A percentile compares a stretch with the other conserved stretches of the same genome.
Evolutionary conservation across 1,284 basidiomycete genomes (phyloP).

Genomic region (Schizopora paradoxa): DNA sequence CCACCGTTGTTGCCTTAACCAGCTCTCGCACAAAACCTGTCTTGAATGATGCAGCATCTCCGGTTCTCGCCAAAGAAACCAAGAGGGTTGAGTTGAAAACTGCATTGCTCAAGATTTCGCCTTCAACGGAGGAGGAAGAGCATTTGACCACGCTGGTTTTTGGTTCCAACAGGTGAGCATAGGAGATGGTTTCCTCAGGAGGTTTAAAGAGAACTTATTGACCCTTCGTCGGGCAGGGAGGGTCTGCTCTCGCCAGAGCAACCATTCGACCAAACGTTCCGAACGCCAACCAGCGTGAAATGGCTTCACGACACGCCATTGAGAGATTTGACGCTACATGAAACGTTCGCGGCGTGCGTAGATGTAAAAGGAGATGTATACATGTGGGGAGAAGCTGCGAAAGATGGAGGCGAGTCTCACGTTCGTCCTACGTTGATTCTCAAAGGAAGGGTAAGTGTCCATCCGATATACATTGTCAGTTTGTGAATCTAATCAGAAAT

Average conservation of each 20-base stretch:
- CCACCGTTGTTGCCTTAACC: no score
- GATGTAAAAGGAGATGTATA: slow-evolving; percentile 85
- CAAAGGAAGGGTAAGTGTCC: slow-evolving; percentile 59
- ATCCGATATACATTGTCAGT: not conserved
- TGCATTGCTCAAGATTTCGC: no score
- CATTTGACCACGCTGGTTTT: slow-evolving; percentile 41
- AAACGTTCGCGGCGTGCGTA: slow-evolving; percentile 76
- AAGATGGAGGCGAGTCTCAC: slow-evolving; percentile 25
- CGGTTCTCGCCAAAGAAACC: no score
- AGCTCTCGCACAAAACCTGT: no score
- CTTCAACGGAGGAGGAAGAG: slow-evolving; percentile 18
- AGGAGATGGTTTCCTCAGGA: not conserved
- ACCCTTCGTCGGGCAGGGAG: slow-evolving; percentile 31
- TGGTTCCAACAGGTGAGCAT: slow-evolving; percentile 52
- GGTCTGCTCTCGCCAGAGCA: slow-evolving; percentile 39
- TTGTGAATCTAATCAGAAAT: not conserved
- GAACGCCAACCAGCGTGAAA: slow-evolving; percentile 42
- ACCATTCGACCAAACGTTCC: slow-evolving; percentile 34
- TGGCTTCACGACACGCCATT: slow-evolving; percentile 66
- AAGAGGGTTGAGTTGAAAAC: no score
- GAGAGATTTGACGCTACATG: slow-evolving; percentile 71
- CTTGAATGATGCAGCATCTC: no score
- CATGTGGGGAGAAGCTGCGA: slow-evolving; percentile 78
- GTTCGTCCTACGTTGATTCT: slow-evolving; percentile 47
- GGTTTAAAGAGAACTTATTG: slow-evolving; percentile 1